phyloP scores from a whole-genome alignment of 208 protist genomes.

The Trypanosoma congolense region DNA sequence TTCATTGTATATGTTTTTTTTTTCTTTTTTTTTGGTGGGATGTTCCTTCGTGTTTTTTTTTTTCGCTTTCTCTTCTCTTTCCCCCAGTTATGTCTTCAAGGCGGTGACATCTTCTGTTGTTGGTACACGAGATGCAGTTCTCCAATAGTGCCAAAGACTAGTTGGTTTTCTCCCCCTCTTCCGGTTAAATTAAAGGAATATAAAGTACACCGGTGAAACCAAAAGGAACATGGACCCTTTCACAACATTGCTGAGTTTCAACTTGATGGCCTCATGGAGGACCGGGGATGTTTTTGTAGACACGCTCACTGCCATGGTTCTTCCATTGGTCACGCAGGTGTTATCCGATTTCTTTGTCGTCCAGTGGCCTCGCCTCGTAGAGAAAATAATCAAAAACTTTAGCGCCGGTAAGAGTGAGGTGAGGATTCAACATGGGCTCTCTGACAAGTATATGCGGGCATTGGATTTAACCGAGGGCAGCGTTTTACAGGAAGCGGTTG shows the following conservation, averaged over 20 bases:
- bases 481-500: conserved; percentile 55
- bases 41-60: too few species aligned
- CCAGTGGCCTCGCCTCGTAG: conserved; percentile 42
- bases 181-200: background rate
- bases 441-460: conserved; percentile 16
- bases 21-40: too few species aligned
- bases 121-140: too few species aligned
- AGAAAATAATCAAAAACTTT: conserved; percentile 18
- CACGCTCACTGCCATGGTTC: conserved; percentile 75
- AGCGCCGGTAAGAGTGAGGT: conserved; percentile 5
- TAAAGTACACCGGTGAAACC: background rate
- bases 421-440: conserved; percentile 22
- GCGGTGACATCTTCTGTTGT: too few species aligned
- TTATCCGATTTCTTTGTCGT: conserved; percentile 43
- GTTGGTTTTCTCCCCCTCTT: conserved; percentile 18
- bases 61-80: too few species aligned
- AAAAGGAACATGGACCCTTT: conserved; percentile 70
- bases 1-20: too few species aligned
- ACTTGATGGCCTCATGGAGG: conserved; percentile 82
- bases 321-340: conserved; percentile 54
- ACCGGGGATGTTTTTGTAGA: conserved; percentile 81
- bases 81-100: too few species aligned
- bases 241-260: conserved; percentile 73
- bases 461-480: conserved; percentile 31
- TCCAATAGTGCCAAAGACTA: too few species aligned